These are phyloP conservation scores for Neofusicoccum cordaticola DNA, from an alignment of 2,329 filamentous ascomycete genomes.

Conservation along the genomic window DNA sequence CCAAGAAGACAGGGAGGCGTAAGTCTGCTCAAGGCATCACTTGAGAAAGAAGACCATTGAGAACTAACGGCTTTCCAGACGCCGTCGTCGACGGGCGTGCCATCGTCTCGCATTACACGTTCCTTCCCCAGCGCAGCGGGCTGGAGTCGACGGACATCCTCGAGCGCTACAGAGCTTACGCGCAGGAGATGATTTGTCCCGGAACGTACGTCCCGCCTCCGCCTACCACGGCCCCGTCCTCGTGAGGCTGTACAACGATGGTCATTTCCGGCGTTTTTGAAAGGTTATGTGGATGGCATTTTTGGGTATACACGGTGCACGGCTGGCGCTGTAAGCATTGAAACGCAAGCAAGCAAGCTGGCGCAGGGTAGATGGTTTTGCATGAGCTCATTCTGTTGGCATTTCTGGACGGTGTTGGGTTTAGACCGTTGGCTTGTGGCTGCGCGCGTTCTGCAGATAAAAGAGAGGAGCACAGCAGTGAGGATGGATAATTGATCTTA, in stretches of 20 bases:
- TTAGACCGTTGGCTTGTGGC: not conserved
- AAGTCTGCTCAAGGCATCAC: not conserved
- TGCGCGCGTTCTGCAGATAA: not conserved
- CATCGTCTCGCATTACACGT: constrained; percentile 55
- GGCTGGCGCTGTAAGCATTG: not conserved
- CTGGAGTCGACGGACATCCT: constrained; percentile 55
- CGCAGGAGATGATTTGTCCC: constrained; percentile 51
- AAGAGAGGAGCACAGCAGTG: too few relatives aligned
- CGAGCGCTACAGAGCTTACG: constrained; percentile 53
- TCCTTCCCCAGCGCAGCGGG: constrained; percentile 39
- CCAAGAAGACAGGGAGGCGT: constrained; percentile 39
- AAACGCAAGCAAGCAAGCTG: not conserved
- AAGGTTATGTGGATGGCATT: not conserved
- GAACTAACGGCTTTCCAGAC: constrained; percentile 4
- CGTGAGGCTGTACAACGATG: not conserved
- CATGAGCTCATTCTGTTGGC: not conserved
- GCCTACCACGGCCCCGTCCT: too few relatives aligned
- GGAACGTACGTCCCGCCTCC: not conserved
- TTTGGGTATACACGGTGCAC: not conserved
- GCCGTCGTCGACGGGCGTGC: constrained; percentile 55
- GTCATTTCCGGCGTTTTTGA: not conserved
- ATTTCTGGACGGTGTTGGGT: not conserved
- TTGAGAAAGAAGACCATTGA: too few relatives aligned
- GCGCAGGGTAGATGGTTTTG: not conserved
- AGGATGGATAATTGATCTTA: too few relatives aligned